Percentiles rank a stretch among this genome's conserved stretches.
These are phyloP conservation scores for Saccharomyces kudriavzevii DNA, from an alignment of 805 yeast species.

Conservation along the genomic window DNA sequence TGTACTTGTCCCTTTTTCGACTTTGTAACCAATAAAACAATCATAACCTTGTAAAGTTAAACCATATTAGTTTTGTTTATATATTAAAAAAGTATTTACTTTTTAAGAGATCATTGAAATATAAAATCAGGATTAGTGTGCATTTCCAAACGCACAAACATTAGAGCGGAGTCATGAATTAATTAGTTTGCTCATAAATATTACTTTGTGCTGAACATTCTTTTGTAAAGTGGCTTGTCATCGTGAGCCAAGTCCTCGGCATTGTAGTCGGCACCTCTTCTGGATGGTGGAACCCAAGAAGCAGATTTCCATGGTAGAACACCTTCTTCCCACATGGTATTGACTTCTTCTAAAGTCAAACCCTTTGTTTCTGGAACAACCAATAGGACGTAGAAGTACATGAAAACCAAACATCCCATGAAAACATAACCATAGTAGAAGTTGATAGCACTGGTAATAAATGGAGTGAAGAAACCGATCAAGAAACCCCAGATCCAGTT, in stretches of 20 bases:
- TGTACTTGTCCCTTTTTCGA: not conserved
- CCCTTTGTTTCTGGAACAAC: conserved; percentile 72
- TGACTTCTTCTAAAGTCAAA: conserved; percentile 70
- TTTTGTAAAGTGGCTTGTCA: conserved; percentile 12
- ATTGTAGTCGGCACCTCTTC: conserved; percentile 14
- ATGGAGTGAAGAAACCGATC: conserved; percentile 63
- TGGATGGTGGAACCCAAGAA: conserved; percentile 40
- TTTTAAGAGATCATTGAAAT: not conserved
- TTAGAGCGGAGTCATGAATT: not conserved
- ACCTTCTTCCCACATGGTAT: conserved; percentile 41
- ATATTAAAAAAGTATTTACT: not conserved
- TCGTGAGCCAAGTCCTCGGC: conserved; percentile 9
- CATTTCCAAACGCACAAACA: not conserved
- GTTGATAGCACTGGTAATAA: conserved; percentile 52
- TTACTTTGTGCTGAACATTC: conserved; percentile 4
- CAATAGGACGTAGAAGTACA: conserved; percentile 58
- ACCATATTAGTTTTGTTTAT: not conserved
- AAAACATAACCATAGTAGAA: conserved; percentile 60
- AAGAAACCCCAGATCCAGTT: conserved; percentile 63
- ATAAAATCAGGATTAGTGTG: not conserved
- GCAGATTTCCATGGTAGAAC: conserved; percentile 36
- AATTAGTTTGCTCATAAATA: not conserved
- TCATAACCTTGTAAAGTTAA: not conserved
- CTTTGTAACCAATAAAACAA: not conserved
- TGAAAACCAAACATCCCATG: conserved; percentile 46